Evolutionary conservation across 352 stramenopile genomes (phyloP).

Genomic region (Phytopythium ostracodes): DNA sequence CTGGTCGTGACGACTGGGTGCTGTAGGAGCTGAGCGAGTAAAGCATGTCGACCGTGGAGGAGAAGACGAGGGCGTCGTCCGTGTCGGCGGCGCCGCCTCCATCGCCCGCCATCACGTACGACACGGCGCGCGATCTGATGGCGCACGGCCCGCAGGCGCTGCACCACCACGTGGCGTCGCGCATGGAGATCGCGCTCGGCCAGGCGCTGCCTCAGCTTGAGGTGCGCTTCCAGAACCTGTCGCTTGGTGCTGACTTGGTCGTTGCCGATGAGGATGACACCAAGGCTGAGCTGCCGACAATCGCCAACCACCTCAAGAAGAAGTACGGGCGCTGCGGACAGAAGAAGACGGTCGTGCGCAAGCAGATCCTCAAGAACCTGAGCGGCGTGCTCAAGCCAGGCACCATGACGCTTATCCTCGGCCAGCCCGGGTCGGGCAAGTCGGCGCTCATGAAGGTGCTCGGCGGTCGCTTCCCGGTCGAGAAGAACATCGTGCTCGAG

Average conservation of each 20-base stretch:
- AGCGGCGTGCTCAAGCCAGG: slow-evolving; percentile 18
- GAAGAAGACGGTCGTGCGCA: slow-evolving; percentile 14
- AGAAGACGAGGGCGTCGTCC: background rate
- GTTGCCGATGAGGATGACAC: slow-evolving; percentile 10
- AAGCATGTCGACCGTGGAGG: background rate
- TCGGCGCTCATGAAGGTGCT: slow-evolving; percentile 25
- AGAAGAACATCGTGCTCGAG: slow-evolving; percentile 18
- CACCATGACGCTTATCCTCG: slow-evolving; percentile 18
- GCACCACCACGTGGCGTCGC: slow-evolving; percentile 19
- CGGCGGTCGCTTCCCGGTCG: slow-evolving; percentile 16
- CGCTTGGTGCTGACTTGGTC: slow-evolving; percentile 14
- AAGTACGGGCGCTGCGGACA: slow-evolving; percentile 9
- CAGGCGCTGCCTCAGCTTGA: slow-evolving; percentile 30
- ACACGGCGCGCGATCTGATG: slow-evolving; percentile 13
- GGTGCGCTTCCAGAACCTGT: slow-evolving; percentile 21
- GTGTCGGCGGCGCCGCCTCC: slow-evolving; percentile 1
- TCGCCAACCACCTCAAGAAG: slow-evolving; percentile 29
- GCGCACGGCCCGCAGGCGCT: slow-evolving; percentile 21
- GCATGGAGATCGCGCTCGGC: slow-evolving; percentile 24
- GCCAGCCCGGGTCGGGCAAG: slow-evolving; percentile 14
- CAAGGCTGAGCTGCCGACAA: slow-evolving; percentile 25
- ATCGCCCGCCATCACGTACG: slow-evolving; percentile 12
- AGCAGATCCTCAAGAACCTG: slow-evolving; percentile 19
- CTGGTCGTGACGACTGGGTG: too few relatives aligned
- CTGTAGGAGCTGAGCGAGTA: background rate